These are phyloP conservation scores for Aspergillus saccharolyticus DNA, from an alignment of 495 filamentous ascomycete species.

Conservation along the genomic window DNA sequence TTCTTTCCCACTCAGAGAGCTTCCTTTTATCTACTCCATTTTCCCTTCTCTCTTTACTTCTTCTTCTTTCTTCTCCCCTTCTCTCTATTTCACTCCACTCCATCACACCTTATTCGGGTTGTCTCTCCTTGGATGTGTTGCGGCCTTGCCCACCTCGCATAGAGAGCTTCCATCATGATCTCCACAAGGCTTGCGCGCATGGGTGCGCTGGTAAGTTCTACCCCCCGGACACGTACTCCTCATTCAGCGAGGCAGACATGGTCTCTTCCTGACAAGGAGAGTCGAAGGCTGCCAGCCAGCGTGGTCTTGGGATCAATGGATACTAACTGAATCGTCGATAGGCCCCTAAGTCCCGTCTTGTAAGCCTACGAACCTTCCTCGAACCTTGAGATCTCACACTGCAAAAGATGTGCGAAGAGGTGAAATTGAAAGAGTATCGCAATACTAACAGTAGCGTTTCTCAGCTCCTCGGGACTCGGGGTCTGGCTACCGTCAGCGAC, in stretches of 20 bases:
- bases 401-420: background rate
- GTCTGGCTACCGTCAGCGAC: conserved; percentile 58
- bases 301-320: conserved; percentile 3
- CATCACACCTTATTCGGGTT: conserved; percentile 29
- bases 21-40: conserved; percentile 41
- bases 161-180: conserved; percentile 51
- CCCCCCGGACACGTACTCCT: conserved; percentile 4
- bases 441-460: conserved; percentile 21
- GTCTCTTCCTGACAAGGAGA: background rate
- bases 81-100: conserved; percentile 32
- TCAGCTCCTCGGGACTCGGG: conserved; percentile 48
- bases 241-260: background rate
- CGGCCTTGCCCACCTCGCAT: conserved; percentile 25
- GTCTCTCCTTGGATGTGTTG: conserved; percentile 36
- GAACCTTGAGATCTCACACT: conserved; percentile 3
- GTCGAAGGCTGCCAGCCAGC: conserved; percentile 3
- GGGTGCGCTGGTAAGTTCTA: conserved; percentile 51
- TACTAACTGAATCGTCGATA: conserved; percentile 26
- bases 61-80: conserved; percentile 23
- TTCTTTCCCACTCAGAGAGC: conserved; percentile 38
- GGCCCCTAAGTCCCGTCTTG: conserved; percentile 50
- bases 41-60: conserved; percentile 23
- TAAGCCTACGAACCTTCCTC: conserved; percentile 35
- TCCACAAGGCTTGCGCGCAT: conserved; percentile 51
- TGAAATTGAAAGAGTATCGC: background rate